These are phyloP conservation scores for Fusarium sublunatum DNA, from an alignment of 2,329 filamentous ascomycete species.

Conservation along the genomic window DNA sequence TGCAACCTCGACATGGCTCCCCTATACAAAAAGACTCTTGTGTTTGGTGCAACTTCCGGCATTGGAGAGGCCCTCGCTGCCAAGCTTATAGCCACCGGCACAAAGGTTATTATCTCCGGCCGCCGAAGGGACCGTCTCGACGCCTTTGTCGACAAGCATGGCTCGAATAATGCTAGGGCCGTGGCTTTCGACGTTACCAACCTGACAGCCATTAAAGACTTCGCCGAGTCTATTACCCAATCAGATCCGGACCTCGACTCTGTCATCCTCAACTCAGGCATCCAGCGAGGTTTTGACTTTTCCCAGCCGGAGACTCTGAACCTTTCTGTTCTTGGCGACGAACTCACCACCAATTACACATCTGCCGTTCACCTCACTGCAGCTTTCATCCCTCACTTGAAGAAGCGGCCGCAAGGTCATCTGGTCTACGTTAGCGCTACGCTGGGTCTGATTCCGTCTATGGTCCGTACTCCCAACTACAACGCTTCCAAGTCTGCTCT, in stretches of 20 bases:
- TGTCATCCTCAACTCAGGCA: slow-evolving; percentile 67
- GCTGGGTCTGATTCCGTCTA: slow-evolving; percentile 35
- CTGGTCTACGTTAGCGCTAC: slow-evolving; percentile 44
- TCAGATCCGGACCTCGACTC: slow-evolving; percentile 52
- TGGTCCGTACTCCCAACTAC: slow-evolving; percentile 45
- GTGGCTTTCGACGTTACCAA: slow-evolving; percentile 59
- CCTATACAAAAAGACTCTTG: slow-evolving; percentile 50
- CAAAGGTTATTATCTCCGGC: slow-evolving; percentile 60
- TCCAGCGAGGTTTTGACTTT: slow-evolving; percentile 58
- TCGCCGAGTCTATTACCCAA: slow-evolving; percentile 30
- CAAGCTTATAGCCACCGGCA: slow-evolving; percentile 56
- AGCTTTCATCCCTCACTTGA: slow-evolving; percentile 46
- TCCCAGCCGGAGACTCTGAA: slow-evolving; percentile 41
- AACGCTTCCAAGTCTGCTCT: slow-evolving; percentile 46
- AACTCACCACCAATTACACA: slow-evolving; percentile 46
- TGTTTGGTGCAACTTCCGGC: slow-evolving; percentile 55
- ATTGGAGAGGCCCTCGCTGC: slow-evolving; percentile 49
- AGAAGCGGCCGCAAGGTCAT: slow-evolving; percentile 23
- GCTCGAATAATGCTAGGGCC: slow-evolving; percentile 51
- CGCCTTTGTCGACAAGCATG: slow-evolving; percentile 58
- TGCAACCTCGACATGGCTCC: slow-evolving; percentile 34
- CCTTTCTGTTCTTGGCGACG: slow-evolving; percentile 44
- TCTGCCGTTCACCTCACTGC: slow-evolving; percentile 44
- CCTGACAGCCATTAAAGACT: slow-evolving; percentile 47
- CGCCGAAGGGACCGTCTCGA: slow-evolving; percentile 62